phyloP scores from a whole-genome alignment of 2,329 filamentous ascomycete genomes.

The Colletotrichum scovillei region DNA sequence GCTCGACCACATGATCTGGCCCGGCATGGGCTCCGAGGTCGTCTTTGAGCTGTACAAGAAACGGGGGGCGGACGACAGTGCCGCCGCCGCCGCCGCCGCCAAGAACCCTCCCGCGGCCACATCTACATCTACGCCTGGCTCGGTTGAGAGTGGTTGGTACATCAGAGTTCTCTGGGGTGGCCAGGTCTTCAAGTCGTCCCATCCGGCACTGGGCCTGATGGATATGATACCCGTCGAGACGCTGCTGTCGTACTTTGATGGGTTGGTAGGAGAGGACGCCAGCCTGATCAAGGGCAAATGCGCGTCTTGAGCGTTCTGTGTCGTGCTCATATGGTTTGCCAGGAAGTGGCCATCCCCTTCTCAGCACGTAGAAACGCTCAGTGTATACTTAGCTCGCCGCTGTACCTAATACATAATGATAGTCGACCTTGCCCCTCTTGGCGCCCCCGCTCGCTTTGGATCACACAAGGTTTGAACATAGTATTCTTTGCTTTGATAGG shows the following conservation, averaged over 20 bases:
- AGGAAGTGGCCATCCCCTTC: background rate
- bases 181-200: conserved; percentile 73
- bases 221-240: conserved; percentile 77
- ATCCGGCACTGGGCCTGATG: conserved; percentile 73
- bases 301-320: conserved; percentile 35
- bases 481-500: background rate
- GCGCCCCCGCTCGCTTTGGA: background rate
- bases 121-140: conserved; percentile 7
- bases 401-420: conserved; percentile 20
- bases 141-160: conserved; percentile 52
- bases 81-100: background rate
- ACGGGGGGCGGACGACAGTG: background rate
- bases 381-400: conserved; percentile 1
- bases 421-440: background rate
- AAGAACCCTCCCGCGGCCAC: conserved; percentile 19
- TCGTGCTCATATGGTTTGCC: conserved; percentile 24
- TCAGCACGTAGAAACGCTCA: background rate
- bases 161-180: conserved; percentile 80
- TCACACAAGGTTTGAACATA: background rate
- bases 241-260: conserved; percentile 78
- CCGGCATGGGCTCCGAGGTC: conserved; percentile 83
- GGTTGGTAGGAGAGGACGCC: conserved; percentile 68
- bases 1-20: conserved; percentile 83
- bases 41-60: conserved; percentile 77
- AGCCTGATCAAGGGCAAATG: conserved; percentile 54